These are phyloP conservation scores for Curvularia lunata DNA, from an alignment of 2,329 filamentous ascomycete genomes.

Conservation along the genomic window DNA sequence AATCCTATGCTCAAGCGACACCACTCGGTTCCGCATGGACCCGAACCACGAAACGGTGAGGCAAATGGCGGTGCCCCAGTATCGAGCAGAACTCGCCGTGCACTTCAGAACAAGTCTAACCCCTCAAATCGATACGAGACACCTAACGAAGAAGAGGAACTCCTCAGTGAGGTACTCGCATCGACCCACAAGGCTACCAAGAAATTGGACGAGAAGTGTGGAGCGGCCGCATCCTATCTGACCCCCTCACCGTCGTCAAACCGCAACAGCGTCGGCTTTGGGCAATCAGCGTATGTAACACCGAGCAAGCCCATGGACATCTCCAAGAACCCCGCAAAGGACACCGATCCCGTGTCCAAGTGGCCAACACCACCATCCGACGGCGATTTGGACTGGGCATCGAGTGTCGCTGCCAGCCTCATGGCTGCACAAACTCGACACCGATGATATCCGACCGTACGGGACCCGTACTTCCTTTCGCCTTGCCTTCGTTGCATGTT, in stretches of 20 bases:
- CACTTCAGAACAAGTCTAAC: constrained; percentile 71
- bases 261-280: constrained; percentile 76
- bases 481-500: constrained; percentile 36
- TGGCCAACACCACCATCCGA: constrained; percentile 97
- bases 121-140: constrained; percentile 88
- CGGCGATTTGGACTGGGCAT: constrained; percentile 83
- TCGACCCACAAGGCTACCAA: constrained; percentile 78
- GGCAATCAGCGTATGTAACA: constrained; percentile 65
- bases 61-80: constrained; percentile 63
- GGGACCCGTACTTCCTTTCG: constrained; percentile 22
- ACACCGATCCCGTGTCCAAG: constrained; percentile 65
- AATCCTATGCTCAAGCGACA: constrained; percentile 58
- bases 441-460: constrained; percentile 33
- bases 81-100: constrained; percentile 79
- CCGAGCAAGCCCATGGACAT: constrained; percentile 76
- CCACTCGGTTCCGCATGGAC: constrained; percentile 53
- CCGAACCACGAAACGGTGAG: constrained; percentile 64
- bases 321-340: constrained; percentile 51
- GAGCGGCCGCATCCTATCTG: constrained; percentile 66
- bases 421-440: constrained; percentile 48
- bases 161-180: constrained; percentile 85
- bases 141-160: constrained; percentile 93
- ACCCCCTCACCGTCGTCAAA: constrained; percentile 82
- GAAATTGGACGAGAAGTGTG: constrained; percentile 67
- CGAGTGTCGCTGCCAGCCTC: constrained; percentile 77